These are phyloP conservation scores for Trichosporon coremiiforme DNA, from an alignment of 1,284 basidiomycete genomes.

Conservation along the genomic window DNA sequence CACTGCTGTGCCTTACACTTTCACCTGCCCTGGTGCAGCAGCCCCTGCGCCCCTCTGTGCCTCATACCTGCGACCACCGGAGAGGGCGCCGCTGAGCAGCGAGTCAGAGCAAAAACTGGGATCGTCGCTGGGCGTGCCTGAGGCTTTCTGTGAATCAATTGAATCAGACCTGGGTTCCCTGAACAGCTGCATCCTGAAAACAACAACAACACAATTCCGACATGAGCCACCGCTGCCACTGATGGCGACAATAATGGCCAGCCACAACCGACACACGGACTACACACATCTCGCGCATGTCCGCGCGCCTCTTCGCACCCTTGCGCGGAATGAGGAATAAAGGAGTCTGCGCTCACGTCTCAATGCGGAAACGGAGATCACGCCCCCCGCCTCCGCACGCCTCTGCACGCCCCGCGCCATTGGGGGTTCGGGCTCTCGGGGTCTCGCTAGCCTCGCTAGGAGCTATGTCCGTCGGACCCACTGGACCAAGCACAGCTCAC, in stretches of 20 bases:
- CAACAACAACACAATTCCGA: not conserved
- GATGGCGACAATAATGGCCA: not conserved
- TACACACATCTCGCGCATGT: not conserved
- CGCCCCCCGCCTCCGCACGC: not conserved
- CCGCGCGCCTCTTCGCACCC: no score
- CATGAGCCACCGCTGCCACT: conserved; percentile 3
- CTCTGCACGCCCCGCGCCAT: not conserved
- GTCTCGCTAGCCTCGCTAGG: not conserved
- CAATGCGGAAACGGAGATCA: not conserved
- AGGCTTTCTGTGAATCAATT: not conserved
- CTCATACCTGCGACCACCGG: not conserved
- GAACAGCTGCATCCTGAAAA: not conserved
- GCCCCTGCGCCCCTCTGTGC: not conserved
- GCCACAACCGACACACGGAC: conserved; percentile 7
- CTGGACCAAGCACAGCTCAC: not conserved
- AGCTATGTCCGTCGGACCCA: not conserved
- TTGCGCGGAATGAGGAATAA: not conserved
- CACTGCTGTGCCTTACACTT: not conserved
- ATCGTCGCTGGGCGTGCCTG: not conserved
- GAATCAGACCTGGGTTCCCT: not conserved
- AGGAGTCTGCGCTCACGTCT: not conserved
- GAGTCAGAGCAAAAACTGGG: not conserved
- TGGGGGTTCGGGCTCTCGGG: not conserved
- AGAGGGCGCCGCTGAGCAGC: not conserved
- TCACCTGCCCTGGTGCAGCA: not conserved